Conservation (phyloP, 2,329 filamentous ascomycete genomes). For the Capronia coronata region DNA sequence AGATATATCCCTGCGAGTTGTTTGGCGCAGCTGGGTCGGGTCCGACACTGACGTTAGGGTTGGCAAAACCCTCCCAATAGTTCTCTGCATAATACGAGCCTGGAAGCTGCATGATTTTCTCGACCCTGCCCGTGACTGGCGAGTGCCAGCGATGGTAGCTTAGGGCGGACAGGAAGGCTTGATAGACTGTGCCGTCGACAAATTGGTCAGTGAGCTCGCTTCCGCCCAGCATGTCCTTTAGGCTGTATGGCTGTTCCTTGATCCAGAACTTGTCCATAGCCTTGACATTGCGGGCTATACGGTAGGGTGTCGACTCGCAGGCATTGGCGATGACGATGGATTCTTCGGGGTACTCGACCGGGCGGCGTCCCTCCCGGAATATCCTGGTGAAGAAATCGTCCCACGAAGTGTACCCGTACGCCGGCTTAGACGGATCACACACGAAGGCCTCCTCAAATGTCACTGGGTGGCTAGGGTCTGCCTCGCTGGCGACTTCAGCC, state of each 20-base stretch:
- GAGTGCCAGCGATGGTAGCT: slow-evolving; percentile 68
- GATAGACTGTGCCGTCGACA: slow-evolving; percentile 59
- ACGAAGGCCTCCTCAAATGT: slow-evolving; percentile 31
- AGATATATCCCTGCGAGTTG: slow-evolving; percentile 59
- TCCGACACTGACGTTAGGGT: slow-evolving; percentile 28
- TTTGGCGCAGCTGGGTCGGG: slow-evolving; percentile 28
- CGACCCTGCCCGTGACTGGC: slow-evolving; percentile 56
- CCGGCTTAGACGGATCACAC: slow-evolving; percentile 27
- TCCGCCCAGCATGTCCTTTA: slow-evolving; percentile 57
- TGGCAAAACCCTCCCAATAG: slow-evolving; percentile 44
- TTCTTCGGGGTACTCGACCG: slow-evolving; percentile 52
- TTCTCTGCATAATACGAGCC: slow-evolving; percentile 65
- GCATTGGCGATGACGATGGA: slow-evolving; percentile 53
- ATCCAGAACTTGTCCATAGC: slow-evolving; percentile 60
- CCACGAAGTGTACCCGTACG: slow-evolving; percentile 60
- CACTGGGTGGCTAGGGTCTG: slow-evolving; percentile 24
- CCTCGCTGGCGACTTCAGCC: slow-evolving; percentile 27
- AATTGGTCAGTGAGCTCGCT: slow-evolving; percentile 51
- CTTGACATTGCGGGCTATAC: slow-evolving; percentile 46
- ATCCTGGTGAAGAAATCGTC: slow-evolving; percentile 63
- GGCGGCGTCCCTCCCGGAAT: slow-evolving; percentile 50
- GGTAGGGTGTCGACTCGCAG: slow-evolving; percentile 58
- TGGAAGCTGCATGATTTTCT: slow-evolving; percentile 45
- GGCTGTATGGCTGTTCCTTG: slow-evolving; percentile 62
- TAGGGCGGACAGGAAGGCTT: slow-evolving; percentile 61